Base-by-base conservation (phyloP, 768 basidiomycete species). In the Tulasnella sp. region DNA sequence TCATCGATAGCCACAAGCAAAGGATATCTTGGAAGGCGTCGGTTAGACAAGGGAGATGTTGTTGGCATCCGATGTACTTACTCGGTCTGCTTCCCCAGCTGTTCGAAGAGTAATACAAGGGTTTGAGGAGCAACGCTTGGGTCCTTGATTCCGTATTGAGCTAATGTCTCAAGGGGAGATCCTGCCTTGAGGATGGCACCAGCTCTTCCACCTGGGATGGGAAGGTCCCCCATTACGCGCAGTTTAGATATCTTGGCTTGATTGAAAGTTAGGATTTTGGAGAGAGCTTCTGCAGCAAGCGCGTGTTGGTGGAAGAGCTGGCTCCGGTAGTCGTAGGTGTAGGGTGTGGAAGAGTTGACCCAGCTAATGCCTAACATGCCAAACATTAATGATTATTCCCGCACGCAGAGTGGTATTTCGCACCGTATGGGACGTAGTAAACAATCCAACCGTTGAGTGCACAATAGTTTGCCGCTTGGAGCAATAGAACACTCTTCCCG, bases 1-100 rank as follows among this genome's bases (percentile, higher is more conserved):
- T 94, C 91, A 62, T 96, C 92, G 1, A 93, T 73, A 0, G 90
- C 91, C 29, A 93, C 70, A 5, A 96, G 66, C 2, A 94, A 84
- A 0, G 89, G 89, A 63, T 74, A 72, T 41, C 88, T 91, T 58
- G 52, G 19, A 49, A 49, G 8, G 34, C 23, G 40, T 39, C n/a
- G 11, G 37, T 17, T 14, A 17, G 37, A 19, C 29, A 42, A 35
- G 37, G 34, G 36, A 29, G 43, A n/a, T 23, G 36, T 29, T 23
- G 8, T 0, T 19, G 53, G 29, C 36, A 37, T 45, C 14, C 12
- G 32, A 9, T 19, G n/a, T 5, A 68, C 79, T 62, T 55, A 91
- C 84, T 74, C 65, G 1, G 72, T 79, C 65, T 93, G 90, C 39
- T 65, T 66, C 17, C 78, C 77, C 4, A 94, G 68, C 61, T 81